Evolutionary conservation across 2,329 filamentous ascomycete species (phyloP).

Genomic region (Coniochaeta sp.): DNA sequence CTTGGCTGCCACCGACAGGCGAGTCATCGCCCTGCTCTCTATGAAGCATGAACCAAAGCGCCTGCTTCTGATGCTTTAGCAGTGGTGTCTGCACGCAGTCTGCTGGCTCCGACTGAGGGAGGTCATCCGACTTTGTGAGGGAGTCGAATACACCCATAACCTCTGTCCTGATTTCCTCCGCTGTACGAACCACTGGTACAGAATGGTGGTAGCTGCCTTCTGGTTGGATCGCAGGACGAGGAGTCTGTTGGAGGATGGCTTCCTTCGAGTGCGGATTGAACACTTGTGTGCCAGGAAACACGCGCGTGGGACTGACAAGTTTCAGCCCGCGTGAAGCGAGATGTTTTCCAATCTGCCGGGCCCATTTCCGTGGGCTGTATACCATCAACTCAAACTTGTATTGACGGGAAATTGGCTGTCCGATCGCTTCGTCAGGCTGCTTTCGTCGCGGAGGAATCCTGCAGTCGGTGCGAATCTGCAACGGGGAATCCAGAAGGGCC

Average conservation of each 20-base stretch:
- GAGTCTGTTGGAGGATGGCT: conserved; percentile 18
- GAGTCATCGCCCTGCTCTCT: conserved; percentile 63
- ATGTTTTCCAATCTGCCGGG: conserved; percentile 56
- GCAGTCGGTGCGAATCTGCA: conserved; percentile 62
- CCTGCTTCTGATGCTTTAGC: conserved; percentile 84
- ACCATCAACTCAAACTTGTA: conserved; percentile 66
- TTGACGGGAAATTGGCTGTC: conserved; percentile 50
- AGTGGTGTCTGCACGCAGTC: conserved; percentile 56
- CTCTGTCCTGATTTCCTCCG: conserved; percentile 80
- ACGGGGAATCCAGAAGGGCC: conserved; percentile 62
- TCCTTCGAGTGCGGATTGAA: conserved; percentile 66
- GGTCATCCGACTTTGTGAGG: conserved; percentile 64
- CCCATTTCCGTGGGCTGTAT: conserved; percentile 66
- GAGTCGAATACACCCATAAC: conserved; percentile 84
- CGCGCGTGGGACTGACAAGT: conserved; percentile 57
- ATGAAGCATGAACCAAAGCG: conserved; percentile 74
- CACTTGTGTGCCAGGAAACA: conserved; percentile 62
- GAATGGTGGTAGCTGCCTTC: conserved; percentile 14
- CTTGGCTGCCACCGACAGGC: conserved; percentile 44
- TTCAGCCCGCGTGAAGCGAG: conserved; percentile 60
- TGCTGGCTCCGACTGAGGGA: conserved; percentile 66
- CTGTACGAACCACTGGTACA: conserved; percentile 47
- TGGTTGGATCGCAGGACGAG: conserved; percentile 17
- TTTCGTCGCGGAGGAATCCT: conserved; percentile 62
- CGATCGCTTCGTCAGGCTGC: conserved; percentile 54